Evolutionary conservation across 2,329 filamentous ascomycete species (phyloP).

Genomic region (Magnaporthiopsis poae): DNA sequence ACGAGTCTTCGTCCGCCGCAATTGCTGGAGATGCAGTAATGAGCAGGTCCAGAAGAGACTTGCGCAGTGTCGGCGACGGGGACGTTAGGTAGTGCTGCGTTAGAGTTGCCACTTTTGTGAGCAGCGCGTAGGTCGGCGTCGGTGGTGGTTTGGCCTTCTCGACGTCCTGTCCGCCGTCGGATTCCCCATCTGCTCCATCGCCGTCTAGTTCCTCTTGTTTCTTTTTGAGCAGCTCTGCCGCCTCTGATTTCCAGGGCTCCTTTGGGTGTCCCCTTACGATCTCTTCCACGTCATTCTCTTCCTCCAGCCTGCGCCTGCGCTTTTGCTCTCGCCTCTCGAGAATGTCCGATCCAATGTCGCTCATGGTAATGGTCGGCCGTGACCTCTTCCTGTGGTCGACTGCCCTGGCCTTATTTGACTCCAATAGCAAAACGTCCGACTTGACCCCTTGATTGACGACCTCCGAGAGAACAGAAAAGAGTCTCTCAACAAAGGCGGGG

Average conservation of each 20-base stretch:
- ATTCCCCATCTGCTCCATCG: constrained; percentile 20
- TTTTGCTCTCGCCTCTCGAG: constrained; percentile 54
- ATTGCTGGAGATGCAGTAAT: constrained; percentile 62
- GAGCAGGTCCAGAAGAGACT: constrained; percentile 68
- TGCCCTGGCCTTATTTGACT: constrained; percentile 25
- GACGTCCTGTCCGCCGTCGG: constrained; percentile 25
- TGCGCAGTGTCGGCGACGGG: constrained; percentile 66
- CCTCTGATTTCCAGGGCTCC: constrained; percentile 25
- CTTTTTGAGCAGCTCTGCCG: constrained; percentile 19
- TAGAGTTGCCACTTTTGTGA: constrained; percentile 70
- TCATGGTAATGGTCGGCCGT: constrained; percentile 26
- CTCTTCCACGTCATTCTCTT: constrained; percentile 23
- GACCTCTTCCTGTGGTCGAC: constrained; percentile 34
- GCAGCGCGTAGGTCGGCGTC: constrained; percentile 69
- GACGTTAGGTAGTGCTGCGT: constrained; percentile 88
- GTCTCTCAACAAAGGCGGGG: constrained; percentile 67
- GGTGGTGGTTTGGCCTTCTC: constrained; percentile 48
- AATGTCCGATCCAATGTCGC: constrained; percentile 36
- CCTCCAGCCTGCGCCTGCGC: constrained; percentile 22
- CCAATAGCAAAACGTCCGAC: constrained; percentile 38
- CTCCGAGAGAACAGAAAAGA: constrained; percentile 74
- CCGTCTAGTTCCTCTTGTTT: constrained; percentile 20
- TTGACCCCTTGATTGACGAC: constrained; percentile 74
- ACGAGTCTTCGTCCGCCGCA: constrained; percentile 66
- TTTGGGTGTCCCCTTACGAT: constrained; percentile 25